These are phyloP conservation scores for Pneumocystis sp. DNA, from an alignment of 1,139 yeast species.

Conservation along the genomic window DNA sequence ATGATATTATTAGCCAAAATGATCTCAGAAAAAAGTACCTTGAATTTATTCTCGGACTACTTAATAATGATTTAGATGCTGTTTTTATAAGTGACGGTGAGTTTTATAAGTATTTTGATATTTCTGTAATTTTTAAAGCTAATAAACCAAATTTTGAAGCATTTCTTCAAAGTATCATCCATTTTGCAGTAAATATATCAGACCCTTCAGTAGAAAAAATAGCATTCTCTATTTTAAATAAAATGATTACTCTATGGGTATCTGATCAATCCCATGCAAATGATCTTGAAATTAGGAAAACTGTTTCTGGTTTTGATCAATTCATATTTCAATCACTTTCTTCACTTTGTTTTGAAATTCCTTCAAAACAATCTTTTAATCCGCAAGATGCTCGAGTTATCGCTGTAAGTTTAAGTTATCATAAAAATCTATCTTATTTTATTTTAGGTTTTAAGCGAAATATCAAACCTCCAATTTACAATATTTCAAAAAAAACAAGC, in stretches of 20 bases:
- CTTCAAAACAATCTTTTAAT: slow-evolving; percentile 56
- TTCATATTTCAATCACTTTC: slow-evolving; percentile 56
- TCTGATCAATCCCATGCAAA: slow-evolving; percentile 1
- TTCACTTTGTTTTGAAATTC: slow-evolving; percentile 60
- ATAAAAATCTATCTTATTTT: neutral
- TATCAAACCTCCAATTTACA: neutral
- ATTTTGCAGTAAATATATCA: slow-evolving; percentile 43
- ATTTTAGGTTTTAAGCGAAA: neutral
- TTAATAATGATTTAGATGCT: slow-evolving; percentile 67
- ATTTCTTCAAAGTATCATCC: slow-evolving; percentile 50
- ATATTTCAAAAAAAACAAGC: neutral
- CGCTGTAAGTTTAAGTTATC: slow-evolving; percentile 27
- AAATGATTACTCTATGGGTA: slow-evolving; percentile 32
- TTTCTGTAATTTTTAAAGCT: slow-evolving; percentile 5
- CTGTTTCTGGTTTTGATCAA: slow-evolving; percentile 47
- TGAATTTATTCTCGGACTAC: slow-evolving; percentile 50
- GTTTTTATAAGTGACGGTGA: slow-evolving; percentile 57
- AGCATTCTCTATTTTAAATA: slow-evolving; percentile 54
- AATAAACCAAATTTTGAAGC: slow-evolving; percentile 34
- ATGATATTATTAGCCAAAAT: slow-evolving; percentile 25
- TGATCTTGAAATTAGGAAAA: slow-evolving; percentile 22
- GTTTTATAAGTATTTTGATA: slow-evolving; percentile 26
- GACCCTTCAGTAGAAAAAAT: slow-evolving; percentile 46
- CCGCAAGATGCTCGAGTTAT: slow-evolving; percentile 68
- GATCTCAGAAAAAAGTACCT: slow-evolving; percentile 55